Evolutionary conservation across 2,329 filamentous ascomycete species (phyloP), one percentile per base, ranked within the genome.

Genomic region (Microdochium paspali): DNA sequence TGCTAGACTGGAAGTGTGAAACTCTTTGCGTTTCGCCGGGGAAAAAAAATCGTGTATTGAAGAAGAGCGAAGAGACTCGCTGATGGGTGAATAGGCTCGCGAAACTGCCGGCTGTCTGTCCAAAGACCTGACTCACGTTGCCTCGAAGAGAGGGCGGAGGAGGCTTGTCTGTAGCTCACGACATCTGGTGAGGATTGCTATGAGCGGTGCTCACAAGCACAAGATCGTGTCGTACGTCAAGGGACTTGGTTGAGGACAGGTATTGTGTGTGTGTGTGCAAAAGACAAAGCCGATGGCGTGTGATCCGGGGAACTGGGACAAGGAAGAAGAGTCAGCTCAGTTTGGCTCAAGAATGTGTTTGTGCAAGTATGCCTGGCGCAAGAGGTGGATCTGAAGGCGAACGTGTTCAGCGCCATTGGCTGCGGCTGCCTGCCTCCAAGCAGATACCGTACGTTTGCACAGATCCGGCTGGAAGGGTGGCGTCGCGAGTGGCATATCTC

Each of bases 71-170:
- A 35, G 5, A 18, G 4, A 18, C 23, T 9, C 18, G 3, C 10
- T 40, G 35, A 12, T 6, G 10, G 13, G 35, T 7, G 6, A 9
- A 21, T 20, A 3, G 13, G 15, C 13, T 20, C 15, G 35, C 3
- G 18, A 12, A 7, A 20, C 12, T 9, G 13, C 18, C 35, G 12
- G 35, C 15, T 40, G 18, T 15, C 35, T 40, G 35, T 40, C 35
- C 3, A 40, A 40, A 21, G 57, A 65, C 64, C 64, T 63, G 56
- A 61, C 63, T 66, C 61, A 59, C 59, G 61, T 63, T 64, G 62
- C 66, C 67, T 69, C 66, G 56, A 53, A 51, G 51, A 58, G 66
- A 68, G 67, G 66, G 65, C 66, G 64, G 67, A 66, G 65, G 62
- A 66, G 63, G 66, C 58, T 63, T 60, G 55, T 54, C 59, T 52